These are phyloP conservation scores for Lasiosphaeria ovina DNA, from an alignment of 495 filamentous ascomycete species.

Conservation along the genomic window DNA sequence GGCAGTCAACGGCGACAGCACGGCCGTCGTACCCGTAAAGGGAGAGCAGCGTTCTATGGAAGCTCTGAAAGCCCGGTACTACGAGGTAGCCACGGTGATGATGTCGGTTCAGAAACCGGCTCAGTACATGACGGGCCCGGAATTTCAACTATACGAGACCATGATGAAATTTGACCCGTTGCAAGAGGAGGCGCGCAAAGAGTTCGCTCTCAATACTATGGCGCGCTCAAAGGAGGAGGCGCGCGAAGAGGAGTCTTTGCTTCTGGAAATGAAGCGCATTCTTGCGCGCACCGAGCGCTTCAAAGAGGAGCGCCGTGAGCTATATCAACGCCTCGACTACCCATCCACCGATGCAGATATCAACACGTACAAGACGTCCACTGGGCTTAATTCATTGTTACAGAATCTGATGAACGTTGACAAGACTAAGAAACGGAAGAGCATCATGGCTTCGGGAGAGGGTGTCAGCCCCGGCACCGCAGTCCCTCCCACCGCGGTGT, in stretches of 20 bases:
- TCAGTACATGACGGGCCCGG: constrained; percentile 77
- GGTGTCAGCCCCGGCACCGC: constrained; percentile 34
- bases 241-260: constrained; percentile 82
- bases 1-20: constrained; percentile 31
- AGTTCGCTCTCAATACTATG: constrained; percentile 75
- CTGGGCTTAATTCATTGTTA: constrained; percentile 74
- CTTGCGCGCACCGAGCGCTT: constrained; percentile 75
- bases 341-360: constrained; percentile 65
- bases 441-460: constrained; percentile 57
- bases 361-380: constrained; percentile 73
- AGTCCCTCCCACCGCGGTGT: constrained; percentile 37
- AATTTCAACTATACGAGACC: constrained; percentile 76
- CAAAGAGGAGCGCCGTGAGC: constrained; percentile 80
- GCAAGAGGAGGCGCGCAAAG: constrained; percentile 74
- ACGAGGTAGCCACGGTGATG: constrained; percentile 77
- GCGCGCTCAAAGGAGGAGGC: constrained; percentile 80
- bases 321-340: constrained; percentile 83
- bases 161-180: constrained; percentile 81
- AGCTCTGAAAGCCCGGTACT: constrained; percentile 89
- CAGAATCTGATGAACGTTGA: constrained; percentile 75
- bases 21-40: constrained; percentile 44
- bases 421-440: constrained; percentile 77
- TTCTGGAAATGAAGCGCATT: constrained; percentile 88
- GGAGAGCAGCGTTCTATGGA: constrained; percentile 67
- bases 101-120: constrained; percentile 80